phyloP scores from a whole-genome alignment of 495 filamentous ascomycete genomes.

The Penicillium soppii region DNA sequence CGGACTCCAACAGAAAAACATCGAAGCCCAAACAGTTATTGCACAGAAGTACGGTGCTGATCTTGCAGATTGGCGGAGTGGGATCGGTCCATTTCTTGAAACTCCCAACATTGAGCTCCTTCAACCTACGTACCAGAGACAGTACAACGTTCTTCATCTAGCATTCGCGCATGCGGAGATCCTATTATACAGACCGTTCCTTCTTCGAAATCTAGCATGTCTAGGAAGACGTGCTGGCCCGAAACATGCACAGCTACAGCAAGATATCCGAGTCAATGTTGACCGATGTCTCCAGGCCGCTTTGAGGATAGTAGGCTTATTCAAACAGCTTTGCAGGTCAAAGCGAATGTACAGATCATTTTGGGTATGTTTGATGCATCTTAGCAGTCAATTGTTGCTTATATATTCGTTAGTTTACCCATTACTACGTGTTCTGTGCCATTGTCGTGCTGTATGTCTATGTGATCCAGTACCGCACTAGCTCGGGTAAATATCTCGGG shows the following conservation, averaged over 20 bases:
- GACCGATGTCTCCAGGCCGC: conserved; percentile 18
- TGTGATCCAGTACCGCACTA: conserved; percentile 15
- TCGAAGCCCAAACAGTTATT: conserved; percentile 8
- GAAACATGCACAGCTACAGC: conserved; percentile 1
- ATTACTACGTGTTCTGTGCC: conserved; percentile 28
- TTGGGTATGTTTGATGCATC: conserved; percentile 10
- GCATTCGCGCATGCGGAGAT: conserved; percentile 27
- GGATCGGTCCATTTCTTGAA: conserved; percentile 21
- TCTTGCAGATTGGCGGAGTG: conserved; percentile 18
- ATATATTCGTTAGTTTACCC: conserved; percentile 17
- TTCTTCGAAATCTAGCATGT: conserved; percentile 17
- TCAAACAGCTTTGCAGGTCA: conserved; percentile 18
- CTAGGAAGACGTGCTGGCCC: background rate
- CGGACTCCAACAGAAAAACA: conserved; percentile 10
- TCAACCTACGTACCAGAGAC: conserved; percentile 25
- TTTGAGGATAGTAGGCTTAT: conserved; percentile 13
- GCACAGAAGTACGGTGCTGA: conserved; percentile 13
- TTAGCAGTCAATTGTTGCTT: background rate
- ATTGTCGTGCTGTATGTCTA: conserved; percentile 26
- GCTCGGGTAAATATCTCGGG: background rate
- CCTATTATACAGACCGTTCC: conserved; percentile 24
- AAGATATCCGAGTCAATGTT: conserved; percentile 6
- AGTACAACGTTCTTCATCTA: conserved; percentile 27
- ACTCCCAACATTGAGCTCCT: conserved; percentile 22
- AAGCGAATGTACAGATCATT: conserved; percentile 21